These are phyloP conservation scores for Mycena amicta DNA, from an alignment of 768 basidiomycete genomes.

Conservation along the genomic window DNA sequence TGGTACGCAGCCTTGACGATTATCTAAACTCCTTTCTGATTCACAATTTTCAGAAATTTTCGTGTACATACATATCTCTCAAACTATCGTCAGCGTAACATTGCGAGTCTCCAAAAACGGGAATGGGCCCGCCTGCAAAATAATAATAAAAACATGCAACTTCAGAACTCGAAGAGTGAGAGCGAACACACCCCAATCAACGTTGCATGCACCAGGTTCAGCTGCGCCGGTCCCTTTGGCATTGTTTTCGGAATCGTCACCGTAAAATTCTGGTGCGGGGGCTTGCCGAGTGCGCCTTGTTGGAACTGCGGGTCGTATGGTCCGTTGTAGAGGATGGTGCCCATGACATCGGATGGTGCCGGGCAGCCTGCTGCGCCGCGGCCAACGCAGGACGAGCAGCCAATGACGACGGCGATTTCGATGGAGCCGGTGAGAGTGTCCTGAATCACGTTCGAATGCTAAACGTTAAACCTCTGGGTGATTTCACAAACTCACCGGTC, in stretches of 20 bases:
- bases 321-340: constrained; percentile 51
- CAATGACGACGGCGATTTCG: constrained; percentile 51
- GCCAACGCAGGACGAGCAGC: constrained; percentile 39
- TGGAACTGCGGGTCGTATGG: constrained; percentile 41
- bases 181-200: constrained; percentile 42
- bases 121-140: background rate
- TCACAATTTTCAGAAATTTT: background rate
- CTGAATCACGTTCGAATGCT: constrained; percentile 29
- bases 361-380: constrained; percentile 24
- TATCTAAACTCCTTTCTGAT: too few species aligned
- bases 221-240: constrained; percentile 33
- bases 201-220: constrained; percentile 40
- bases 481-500: background rate
- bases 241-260: constrained; percentile 38
- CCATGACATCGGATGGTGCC: constrained; percentile 33
- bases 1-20: too few species aligned
- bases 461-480: background rate
- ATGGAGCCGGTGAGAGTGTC: constrained; percentile 27
- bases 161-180: background rate
- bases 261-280: constrained; percentile 50
- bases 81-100: background rate
- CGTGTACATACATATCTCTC: background rate
- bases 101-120: background rate
- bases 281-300: constrained; percentile 26
- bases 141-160: background rate